Base-by-base conservation (phyloP, 2,329 filamentous ascomycete species). In the Truncatella angustata region DNA sequence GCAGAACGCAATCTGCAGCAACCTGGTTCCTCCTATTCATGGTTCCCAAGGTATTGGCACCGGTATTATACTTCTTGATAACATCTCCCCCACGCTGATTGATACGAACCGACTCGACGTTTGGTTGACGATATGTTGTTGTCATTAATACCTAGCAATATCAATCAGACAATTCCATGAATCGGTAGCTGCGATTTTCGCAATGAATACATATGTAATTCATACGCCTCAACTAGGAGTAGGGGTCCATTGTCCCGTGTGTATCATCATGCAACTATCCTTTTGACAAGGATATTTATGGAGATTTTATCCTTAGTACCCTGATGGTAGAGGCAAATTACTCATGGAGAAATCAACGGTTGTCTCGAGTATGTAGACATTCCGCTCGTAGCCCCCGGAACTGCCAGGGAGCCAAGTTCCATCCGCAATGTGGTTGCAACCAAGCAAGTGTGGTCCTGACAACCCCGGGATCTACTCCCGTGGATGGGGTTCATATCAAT, bases 341-440 rank as follows among this genome's bases (percentile, higher is more conserved):
- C 28, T 32, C 7, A 7, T 32, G 28, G 28, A 32, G 28, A 32
- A 32, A 32, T 32, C 28, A 32, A 32, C 40, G 21, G 40, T 14
- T 24, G 40, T 43, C 40, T 43, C 40, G 40, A 43, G 24, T 43
- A 43, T 43, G 40, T 26, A 24, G 40, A 21, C 24, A 21, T 18
- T 11, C 16, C 20, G 37, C n/a, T 43, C 23, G n/a, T 18, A 18
- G 10, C 36, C 16, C 21, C 21, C n/a, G 12, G 21, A 14, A 20
- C 40, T 24, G 20, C 40, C 16, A 43, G 16, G 16, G n/a, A 26
- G 10, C 21, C 20, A 24, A n/a, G 12, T 9, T 43, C 21, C 9
- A 26, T 12, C 21, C 40, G 21, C 24, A 43, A 26, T 43, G 16
- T 43, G 40, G 40, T 23, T 16, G 14, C 20, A n/a, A n/a, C 40